These are phyloP conservation scores for Fusarium sp. DNA, from an alignment of 2,329 filamentous ascomycete genomes.

Conservation along the genomic window DNA sequence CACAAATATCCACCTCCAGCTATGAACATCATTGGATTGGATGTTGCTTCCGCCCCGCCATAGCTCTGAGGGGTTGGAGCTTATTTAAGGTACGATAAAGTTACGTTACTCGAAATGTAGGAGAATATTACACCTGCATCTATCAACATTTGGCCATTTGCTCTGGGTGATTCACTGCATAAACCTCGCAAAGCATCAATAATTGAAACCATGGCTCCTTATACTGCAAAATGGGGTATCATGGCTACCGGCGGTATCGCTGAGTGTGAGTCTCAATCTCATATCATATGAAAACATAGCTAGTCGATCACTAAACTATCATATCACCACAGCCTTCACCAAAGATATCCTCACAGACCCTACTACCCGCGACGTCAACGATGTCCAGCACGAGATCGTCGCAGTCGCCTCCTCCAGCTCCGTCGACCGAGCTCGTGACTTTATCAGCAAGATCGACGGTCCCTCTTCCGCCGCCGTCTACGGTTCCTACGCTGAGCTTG, in stretches of 20 bases:
- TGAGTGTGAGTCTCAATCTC: slow-evolving; percentile 59
- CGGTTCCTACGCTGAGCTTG: slow-evolving; percentile 85
- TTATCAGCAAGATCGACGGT: slow-evolving; percentile 79
- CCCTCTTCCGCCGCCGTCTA: slow-evolving; percentile 78
- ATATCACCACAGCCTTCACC: slow-evolving; percentile 68
- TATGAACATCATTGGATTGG: slow-evolving; percentile 17
- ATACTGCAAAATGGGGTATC: slow-evolving; percentile 70
- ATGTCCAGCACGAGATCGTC: slow-evolving; percentile 81
- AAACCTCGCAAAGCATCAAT: slow-evolving; percentile 13
- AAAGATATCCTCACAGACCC: slow-evolving; percentile 85
- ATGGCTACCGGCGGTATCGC: slow-evolving; percentile 72
- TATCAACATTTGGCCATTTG: neutral
- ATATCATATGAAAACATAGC: neutral
- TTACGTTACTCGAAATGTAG: slow-evolving; percentile 26
- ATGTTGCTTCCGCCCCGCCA: slow-evolving; percentile 27
- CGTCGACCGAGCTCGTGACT: slow-evolving; percentile 75
- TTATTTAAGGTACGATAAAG: slow-evolving; percentile 20
- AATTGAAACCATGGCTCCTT: slow-evolving; percentile 58
- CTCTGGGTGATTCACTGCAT: neutral
- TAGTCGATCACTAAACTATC: neutral
- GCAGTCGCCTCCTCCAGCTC: slow-evolving; percentile 86
- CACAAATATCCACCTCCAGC: neutral
- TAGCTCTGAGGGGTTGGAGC: slow-evolving; percentile 32
- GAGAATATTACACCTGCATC: slow-evolving; percentile 1
- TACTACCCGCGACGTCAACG: slow-evolving; percentile 73